Percentiles rank a stretch among this genome's conserved stretches.
phyloP scores from a whole-genome alignment of 805 yeast genomes.

The Debaryomyces prosopidis region DNA sequence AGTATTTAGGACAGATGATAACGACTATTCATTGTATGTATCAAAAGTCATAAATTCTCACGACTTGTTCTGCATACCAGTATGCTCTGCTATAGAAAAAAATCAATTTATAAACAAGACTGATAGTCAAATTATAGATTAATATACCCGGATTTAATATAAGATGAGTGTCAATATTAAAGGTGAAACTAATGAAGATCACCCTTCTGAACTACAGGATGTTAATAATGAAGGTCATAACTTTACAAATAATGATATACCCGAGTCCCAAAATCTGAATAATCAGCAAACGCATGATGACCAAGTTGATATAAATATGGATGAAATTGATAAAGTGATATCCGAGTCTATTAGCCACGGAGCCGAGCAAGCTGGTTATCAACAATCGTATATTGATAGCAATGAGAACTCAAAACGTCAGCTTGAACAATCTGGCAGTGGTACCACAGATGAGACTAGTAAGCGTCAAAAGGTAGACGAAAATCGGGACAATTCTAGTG shows the following conservation, averaged over 20 bases:
- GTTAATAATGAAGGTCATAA: neutral
- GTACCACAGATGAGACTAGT: neutral
- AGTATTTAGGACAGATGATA: no score
- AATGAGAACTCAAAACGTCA: neutral
- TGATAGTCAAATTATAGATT: no score
- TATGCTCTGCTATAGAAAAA: no score
- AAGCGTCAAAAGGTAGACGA: neutral
- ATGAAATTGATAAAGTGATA: constrained; percentile 19
- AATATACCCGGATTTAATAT: no score
- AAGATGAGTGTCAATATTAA: neutral
- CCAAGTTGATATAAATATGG: constrained; percentile 10
- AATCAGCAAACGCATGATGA: constrained; percentile 1
- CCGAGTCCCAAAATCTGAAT: constrained; percentile 1
- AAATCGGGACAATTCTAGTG: neutral
- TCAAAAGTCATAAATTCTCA: no score
- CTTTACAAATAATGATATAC: neutral
- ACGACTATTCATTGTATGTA: no score
- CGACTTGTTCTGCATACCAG: no score
- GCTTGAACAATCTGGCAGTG: neutral
- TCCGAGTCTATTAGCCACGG: constrained; percentile 16
- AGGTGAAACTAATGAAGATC: neutral
- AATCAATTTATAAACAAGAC: no score
- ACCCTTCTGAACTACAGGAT: neutral
- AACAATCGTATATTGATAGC: neutral
- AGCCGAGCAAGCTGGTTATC: neutral